Evolutionary conservation across 352 stramenopile species (phyloP).

Genomic region (Globisporangium irregulare): DNA sequence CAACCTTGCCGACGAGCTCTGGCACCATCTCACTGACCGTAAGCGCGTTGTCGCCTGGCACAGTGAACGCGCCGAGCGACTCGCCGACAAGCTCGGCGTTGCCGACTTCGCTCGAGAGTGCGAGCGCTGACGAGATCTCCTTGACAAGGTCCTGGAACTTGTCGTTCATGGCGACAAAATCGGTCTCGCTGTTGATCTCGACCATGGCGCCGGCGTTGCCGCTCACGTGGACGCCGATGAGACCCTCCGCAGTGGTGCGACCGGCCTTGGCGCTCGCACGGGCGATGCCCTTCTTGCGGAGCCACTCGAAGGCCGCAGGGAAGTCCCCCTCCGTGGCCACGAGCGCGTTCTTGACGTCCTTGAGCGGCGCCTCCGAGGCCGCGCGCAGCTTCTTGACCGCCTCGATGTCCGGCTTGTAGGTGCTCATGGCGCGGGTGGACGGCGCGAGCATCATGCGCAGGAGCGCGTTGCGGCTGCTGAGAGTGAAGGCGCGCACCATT

Average conservation of each 20-base stretch:
- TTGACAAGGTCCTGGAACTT: slow-evolving; percentile 84
- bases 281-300: slow-evolving; percentile 87
- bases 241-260: slow-evolving; percentile 72
- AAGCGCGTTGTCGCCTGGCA: slow-evolving; percentile 35
- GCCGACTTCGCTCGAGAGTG: slow-evolving; percentile 20
- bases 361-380: slow-evolving; percentile 83
- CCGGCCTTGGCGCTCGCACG: slow-evolving; percentile 76
- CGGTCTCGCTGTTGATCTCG: slow-evolving; percentile 94
- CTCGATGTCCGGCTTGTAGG: slow-evolving; percentile 81
- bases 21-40: slow-evolving; percentile 70
- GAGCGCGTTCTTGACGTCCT: slow-evolving; percentile 89
- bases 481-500: slow-evolving; percentile 17
- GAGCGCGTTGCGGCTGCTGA: slow-evolving; percentile 9
- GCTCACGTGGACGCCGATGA: slow-evolving; percentile 70
- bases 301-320: slow-evolving; percentile 82
- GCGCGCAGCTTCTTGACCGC: slow-evolving; percentile 88
- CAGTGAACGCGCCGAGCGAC: slow-evolving; percentile 38
- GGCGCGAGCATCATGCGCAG: slow-evolving; percentile 12
- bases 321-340: slow-evolving; percentile 79
- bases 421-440: slow-evolving; percentile 42
- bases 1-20: slow-evolving; percentile 79
- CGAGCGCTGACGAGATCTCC: slow-evolving; percentile 46
- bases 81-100: slow-evolving; percentile 32
- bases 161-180: slow-evolving; percentile 94
- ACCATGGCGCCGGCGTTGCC: slow-evolving; percentile 85